These are phyloP conservation scores for Sonneratia caseolaris DNA, from an alignment of 345 rosid genomes.

Conservation along the genomic window DNA sequence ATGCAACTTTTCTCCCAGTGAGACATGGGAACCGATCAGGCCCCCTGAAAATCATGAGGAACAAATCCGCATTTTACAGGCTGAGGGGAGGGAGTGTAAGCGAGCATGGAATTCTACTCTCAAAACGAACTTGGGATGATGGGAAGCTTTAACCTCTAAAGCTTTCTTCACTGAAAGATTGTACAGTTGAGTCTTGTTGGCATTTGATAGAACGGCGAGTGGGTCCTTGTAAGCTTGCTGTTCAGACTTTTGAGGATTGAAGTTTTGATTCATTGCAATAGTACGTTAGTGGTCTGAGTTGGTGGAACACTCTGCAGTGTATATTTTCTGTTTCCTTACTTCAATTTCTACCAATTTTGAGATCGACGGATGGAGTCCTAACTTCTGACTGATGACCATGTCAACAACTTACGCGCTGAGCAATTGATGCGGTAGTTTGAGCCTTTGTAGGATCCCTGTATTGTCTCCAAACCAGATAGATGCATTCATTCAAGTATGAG, in stretches of 20 bases:
- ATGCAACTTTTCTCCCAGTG: conserved; percentile 37
- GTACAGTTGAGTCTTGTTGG: neutral
- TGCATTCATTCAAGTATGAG: too few species aligned
- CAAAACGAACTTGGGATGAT: conserved; percentile 33
- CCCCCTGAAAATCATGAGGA: conserved; percentile 66
- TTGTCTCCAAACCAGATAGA: neutral
- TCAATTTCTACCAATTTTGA: conserved; percentile 2
- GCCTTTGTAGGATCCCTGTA: neutral
- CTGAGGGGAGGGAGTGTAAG: conserved; percentile 91
- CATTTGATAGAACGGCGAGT: neutral
- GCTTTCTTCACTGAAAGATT: neutral
- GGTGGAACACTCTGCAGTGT: conserved; percentile 2
- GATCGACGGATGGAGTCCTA: neutral
- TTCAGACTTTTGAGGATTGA: neutral
- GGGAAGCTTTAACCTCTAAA: conserved; percentile 2
- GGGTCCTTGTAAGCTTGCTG: neutral
- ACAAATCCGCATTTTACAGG: conserved; percentile 56
- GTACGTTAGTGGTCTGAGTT: conserved; percentile 1
- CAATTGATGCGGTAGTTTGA: too few species aligned
- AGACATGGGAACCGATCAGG: conserved; percentile 86
- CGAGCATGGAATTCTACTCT: conserved; percentile 71
- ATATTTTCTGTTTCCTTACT: neutral
- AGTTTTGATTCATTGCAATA: conserved; percentile 6
- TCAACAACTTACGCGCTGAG: neutral
- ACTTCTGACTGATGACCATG: neutral